phyloP scores from a whole-genome alignment of 768 basidiomycete species.

The Exsudoporus frostii region DNA sequence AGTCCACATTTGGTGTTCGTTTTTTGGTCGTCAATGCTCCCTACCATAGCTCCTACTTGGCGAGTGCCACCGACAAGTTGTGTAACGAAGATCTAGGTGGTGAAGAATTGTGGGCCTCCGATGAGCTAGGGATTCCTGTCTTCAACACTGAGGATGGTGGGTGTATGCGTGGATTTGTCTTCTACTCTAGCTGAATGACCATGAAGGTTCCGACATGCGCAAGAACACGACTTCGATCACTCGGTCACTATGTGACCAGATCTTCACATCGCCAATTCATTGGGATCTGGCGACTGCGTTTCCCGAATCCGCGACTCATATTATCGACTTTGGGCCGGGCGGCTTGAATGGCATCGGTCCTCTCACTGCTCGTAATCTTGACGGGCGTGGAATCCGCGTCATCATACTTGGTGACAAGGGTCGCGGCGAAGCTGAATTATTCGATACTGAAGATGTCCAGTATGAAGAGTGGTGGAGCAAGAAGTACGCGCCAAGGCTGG shows the following conservation, averaged over 20 bases:
- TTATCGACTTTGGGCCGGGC: conserved; percentile 95
- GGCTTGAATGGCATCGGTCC: conserved; percentile 91
- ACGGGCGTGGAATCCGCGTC: conserved; percentile 90
- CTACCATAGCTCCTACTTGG: conserved; percentile 89
- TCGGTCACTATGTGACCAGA: conserved; percentile 86
- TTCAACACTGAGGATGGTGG: conserved; percentile 91
- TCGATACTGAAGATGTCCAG: conserved; percentile 58
- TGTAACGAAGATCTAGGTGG: conserved; percentile 70
- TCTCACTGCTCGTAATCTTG: conserved; percentile 84
- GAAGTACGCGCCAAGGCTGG: conserved; percentile 79
- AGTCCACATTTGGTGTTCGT: conserved; percentile 86
- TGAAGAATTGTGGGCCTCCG: conserved; percentile 72
- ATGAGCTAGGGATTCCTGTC: conserved; percentile 77
- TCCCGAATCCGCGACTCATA: conserved; percentile 88
- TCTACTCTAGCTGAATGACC: conserved; percentile 14
- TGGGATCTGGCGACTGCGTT: conserved; percentile 91
- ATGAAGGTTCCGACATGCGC: conserved; percentile 81
- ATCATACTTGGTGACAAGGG: conserved; percentile 89
- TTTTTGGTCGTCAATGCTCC: conserved; percentile 96
- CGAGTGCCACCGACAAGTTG: conserved; percentile 70
- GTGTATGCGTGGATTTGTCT: conserved; percentile 30
- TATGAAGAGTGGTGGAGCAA: conserved; percentile 90
- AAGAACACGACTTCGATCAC: conserved; percentile 67
- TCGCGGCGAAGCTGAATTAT: conserved; percentile 86
- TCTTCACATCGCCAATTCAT: conserved; percentile 88